phyloP scores from a whole-genome alignment of 495 filamentous ascomycete genomes.

The Hypoxylon intermedium region DNA sequence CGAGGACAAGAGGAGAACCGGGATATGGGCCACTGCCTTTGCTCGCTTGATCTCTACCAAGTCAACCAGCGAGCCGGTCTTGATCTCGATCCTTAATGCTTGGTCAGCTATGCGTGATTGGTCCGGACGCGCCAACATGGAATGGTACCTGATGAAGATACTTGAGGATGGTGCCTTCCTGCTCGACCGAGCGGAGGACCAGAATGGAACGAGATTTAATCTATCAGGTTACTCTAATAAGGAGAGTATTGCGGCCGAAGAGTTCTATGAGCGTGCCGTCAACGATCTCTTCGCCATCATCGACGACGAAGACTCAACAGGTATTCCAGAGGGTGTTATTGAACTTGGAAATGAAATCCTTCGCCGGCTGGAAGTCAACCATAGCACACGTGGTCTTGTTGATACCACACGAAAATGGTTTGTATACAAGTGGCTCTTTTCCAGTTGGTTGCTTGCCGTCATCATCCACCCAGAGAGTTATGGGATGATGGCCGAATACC shows the following conservation, averaged over 20 bases:
- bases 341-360: slow-evolving; percentile 84
- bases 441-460: slow-evolving; percentile 81
- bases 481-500: slow-evolving; percentile 87
- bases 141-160: slow-evolving; percentile 91
- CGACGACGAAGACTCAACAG: slow-evolving; percentile 76
- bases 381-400: slow-evolving; percentile 53
- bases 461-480: slow-evolving; percentile 90
- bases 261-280: slow-evolving; percentile 86
- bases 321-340: slow-evolving; percentile 83
- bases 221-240: slow-evolving; percentile 67
- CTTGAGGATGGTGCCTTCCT: slow-evolving; percentile 91
- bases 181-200: slow-evolving; percentile 77
- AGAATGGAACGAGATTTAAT: slow-evolving; percentile 69
- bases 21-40: slow-evolving; percentile 87
- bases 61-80: slow-evolving; percentile 65
- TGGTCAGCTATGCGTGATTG: slow-evolving; percentile 88
- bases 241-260: slow-evolving; percentile 80
- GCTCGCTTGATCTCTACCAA: slow-evolving; percentile 74
- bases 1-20: slow-evolving; percentile 73
- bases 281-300: slow-evolving; percentile 85
- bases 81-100: slow-evolving; percentile 76
- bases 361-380: slow-evolving; percentile 73
- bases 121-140: slow-evolving; percentile 86
- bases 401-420: slow-evolving; percentile 78
- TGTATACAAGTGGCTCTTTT: slow-evolving; percentile 90